Base-by-base conservation (phyloP, 306 rosid species). In the Malus sieversii region DNA sequence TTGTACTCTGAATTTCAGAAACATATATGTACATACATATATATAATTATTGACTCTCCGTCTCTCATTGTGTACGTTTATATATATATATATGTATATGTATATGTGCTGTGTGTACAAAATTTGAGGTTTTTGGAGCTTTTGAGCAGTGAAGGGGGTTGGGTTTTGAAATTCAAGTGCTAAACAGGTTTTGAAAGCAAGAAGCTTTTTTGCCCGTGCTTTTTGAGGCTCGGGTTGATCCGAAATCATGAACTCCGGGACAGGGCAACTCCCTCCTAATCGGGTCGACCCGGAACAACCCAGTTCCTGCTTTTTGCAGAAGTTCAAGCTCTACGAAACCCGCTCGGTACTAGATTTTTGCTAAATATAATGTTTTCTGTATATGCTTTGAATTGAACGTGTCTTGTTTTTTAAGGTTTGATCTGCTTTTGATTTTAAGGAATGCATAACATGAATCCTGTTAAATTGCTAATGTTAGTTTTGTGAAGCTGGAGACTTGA, bases 241-340 rank as follows among this genome's bases (percentile, higher is more conserved):
- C 81, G 79, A 80, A 84, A 81, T 71, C 81, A 90, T 86, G 99
- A 94, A 80, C 79, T 60, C 71, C 11, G 87, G 87, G 73, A 86
- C 79, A 62, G 80, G 79, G 67, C 87, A 58, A 51, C 72, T 48
- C 7, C 55, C 55, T 14, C 20, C 18, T 55, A 81, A 18, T 23
- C 33, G 73, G 77, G 61, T 74, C 73, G 81, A 63, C 33, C 85
- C 83, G 64, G 91, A 78, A 82, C 82, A 75, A 85, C 33, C 76
- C 10, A 83, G 79, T 70, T 75, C 86, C 66, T 77, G 75, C 77
- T 86, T 78, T 75, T 83, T 95, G 96, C 95, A 95, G 84, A 95
- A 92, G 85, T 95, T 95, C 90, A 92, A 89, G 81, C 99, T 95
- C 66, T 92, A 95, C 33, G 99, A 95, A 79, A 90, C 97, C 22